phyloP scores from a whole-genome alignment of 208 protist species.

The Leishmania tropica region DNA sequence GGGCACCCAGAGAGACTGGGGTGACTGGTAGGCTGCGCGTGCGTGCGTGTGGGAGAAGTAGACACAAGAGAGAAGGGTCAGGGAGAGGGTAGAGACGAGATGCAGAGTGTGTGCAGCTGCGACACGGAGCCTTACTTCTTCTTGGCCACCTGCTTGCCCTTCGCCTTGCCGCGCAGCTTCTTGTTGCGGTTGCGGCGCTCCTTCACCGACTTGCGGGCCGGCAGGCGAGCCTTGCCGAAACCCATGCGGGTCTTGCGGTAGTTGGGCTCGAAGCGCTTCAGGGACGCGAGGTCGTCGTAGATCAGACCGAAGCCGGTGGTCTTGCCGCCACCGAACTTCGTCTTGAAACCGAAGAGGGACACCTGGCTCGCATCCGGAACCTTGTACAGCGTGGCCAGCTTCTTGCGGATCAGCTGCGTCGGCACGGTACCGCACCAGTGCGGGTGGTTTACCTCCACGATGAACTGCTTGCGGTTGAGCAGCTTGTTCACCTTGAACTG shows the following conservation, averaged over 20 bases:
- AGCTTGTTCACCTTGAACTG: conserved; percentile 99
- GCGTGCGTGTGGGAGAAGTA: not conserved
- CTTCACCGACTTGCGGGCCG: conserved; percentile 98
- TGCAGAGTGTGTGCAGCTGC: not conserved
- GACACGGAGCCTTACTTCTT: conserved; percentile 85
- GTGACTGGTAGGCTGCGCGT: not conserved
- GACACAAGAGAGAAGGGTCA: not conserved
- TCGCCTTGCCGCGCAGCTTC: conserved; percentile 98
- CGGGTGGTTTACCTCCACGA: conserved; percentile 92
- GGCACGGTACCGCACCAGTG: conserved; percentile 93
- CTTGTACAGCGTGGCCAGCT: conserved; percentile 98
- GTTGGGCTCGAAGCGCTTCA: conserved; percentile 98
- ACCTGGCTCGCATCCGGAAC: conserved; percentile 95
- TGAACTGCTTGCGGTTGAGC: conserved; percentile 99
- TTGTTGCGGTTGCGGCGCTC: conserved; percentile 99
- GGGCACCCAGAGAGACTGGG: not conserved
- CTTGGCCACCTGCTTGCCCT: conserved; percentile 91
- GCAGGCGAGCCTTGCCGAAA: conserved; percentile 87
- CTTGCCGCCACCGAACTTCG: conserved; percentile 99
- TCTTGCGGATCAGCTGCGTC: conserved; percentile 94
- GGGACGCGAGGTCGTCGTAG: conserved; percentile 97
- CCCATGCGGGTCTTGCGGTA: conserved; percentile 97
- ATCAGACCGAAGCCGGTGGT: conserved; percentile 99
- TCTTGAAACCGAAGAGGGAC: conserved; percentile 98
- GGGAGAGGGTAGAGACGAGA: not conserved